A percentile compares a stretch with the other conserved stretches of the same genome.
Evolutionary conservation across 1,284 basidiomycete genomes (phyloP).

Genomic region (Boletellus deceptivus): DNA sequence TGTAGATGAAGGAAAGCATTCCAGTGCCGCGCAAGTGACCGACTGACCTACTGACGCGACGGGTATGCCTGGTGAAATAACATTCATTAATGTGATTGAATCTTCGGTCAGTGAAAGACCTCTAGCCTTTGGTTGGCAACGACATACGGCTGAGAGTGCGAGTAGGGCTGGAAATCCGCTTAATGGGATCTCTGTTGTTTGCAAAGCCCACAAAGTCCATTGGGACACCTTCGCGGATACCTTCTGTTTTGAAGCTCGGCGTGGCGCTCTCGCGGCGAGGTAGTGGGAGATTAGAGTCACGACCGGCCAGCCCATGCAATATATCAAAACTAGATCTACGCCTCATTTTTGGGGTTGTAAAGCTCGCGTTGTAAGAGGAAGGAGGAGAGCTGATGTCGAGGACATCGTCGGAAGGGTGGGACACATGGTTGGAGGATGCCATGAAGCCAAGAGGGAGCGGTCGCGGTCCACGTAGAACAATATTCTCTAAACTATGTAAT

Average conservation of each 20-base stretch:
- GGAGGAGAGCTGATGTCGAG: conserved; percentile 39
- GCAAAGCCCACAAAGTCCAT: conserved; percentile 46
- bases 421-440: conserved; percentile 30
- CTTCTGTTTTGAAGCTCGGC: conserved; percentile 43
- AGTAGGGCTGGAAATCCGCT: conserved; percentile 67
- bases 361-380: conserved; percentile 32
- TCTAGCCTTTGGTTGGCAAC: conserved; percentile 25
- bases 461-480: conserved; percentile 60
- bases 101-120: conserved; percentile 26
- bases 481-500: conserved; percentile 61
- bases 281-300: conserved; percentile 69
- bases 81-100: conserved; percentile 24
- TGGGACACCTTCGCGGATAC: conserved; percentile 72
- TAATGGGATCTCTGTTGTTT: conserved; percentile 40
- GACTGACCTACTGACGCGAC: conserved; percentile 73
- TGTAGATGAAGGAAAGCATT: conserved; percentile 17
- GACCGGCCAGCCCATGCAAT: conserved; percentile 66
- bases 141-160: conserved; percentile 75
- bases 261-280: conserved; percentile 50
- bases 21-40: conserved; percentile 4
- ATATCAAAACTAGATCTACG: conserved; percentile 70
- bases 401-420: conserved; percentile 36
- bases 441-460: conserved; percentile 48
- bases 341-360: conserved; percentile 45
- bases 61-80: conserved; percentile 62